These are phyloP conservation scores for Phaeotremella fagi DNA, from an alignment of 768 basidiomycete species.

Conservation along the genomic window DNA sequence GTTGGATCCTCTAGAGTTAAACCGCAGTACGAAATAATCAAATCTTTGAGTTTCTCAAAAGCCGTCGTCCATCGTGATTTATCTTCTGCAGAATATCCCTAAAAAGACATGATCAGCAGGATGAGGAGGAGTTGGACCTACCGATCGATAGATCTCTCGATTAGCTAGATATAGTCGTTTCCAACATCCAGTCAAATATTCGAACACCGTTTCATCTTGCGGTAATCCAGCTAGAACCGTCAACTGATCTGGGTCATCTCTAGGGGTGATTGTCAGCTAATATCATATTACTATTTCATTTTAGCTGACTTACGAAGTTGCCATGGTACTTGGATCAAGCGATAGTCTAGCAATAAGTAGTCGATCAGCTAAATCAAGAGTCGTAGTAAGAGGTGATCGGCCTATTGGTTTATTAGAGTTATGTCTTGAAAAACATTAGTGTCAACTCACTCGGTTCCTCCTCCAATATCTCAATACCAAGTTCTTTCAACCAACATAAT, in stretches of 20 bases:
- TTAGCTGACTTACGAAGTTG: slow-evolving; percentile 17
- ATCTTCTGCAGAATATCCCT: slow-evolving; percentile 59
- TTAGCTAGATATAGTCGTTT: slow-evolving; percentile 65
- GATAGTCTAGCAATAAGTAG: slow-evolving; percentile 80
- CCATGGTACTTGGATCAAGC: slow-evolving; percentile 56
- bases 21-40: slow-evolving; percentile 83
- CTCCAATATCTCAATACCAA: slow-evolving; percentile 63
- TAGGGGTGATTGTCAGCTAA: slow-evolving; percentile 63
- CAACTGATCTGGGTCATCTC: slow-evolving; percentile 47
- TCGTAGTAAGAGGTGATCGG: slow-evolving; percentile 55
- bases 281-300: not conserved
- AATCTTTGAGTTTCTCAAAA: slow-evolving; percentile 72
- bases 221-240: slow-evolving; percentile 64
- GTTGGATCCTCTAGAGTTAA: slow-evolving; percentile 83
- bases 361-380: slow-evolving; percentile 64
- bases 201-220: slow-evolving; percentile 70
- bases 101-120: not conserved
- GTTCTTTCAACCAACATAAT: slow-evolving; percentile 74
- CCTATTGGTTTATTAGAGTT: too few relatives aligned
- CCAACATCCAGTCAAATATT: slow-evolving; percentile 89
- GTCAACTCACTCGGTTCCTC: slow-evolving; percentile 40
- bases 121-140: slow-evolving; percentile 10
- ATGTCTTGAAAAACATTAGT: too few relatives aligned
- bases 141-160: slow-evolving; percentile 22
- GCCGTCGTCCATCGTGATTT: slow-evolving; percentile 57